These are phyloP conservation scores for Tubosaeta sp. DNA, from an alignment of 768 basidiomycete genomes.

Conservation along the genomic window DNA sequence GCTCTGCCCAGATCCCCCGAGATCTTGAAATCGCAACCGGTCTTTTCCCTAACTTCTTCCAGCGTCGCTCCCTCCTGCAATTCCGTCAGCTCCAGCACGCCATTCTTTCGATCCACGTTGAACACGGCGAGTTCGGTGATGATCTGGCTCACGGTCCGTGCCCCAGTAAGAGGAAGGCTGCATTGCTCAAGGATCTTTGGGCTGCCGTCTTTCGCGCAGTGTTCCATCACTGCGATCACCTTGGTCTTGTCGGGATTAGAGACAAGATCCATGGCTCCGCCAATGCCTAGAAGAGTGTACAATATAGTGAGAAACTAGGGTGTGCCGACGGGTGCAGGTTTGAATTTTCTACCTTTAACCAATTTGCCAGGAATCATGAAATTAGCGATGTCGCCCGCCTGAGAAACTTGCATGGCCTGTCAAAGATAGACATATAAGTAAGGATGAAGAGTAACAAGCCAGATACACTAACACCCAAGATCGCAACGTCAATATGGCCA, in stretches of 20 bases:
- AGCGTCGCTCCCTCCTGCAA: slow-evolving; percentile 79
- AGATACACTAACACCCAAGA: slow-evolving; percentile 69
- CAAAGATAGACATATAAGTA: background rate
- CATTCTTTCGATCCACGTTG: slow-evolving; percentile 73
- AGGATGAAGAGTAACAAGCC: background rate
- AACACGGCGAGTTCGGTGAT: slow-evolving; percentile 93
- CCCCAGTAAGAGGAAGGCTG: slow-evolving; percentile 83
- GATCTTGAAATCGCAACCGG: slow-evolving; percentile 76
- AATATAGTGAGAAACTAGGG: slow-evolving; percentile 6
- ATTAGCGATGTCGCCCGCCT: slow-evolving; percentile 91
- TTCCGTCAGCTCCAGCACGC: slow-evolving; percentile 73
- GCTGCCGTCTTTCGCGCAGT: slow-evolving; percentile 83
- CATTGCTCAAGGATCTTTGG: slow-evolving; percentile 86
- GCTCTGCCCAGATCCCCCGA: slow-evolving; percentile 45
- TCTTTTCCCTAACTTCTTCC: slow-evolving; percentile 84
- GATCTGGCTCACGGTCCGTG: slow-evolving; percentile 82
- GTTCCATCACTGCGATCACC: slow-evolving; percentile 87
- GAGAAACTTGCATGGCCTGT: slow-evolving; percentile 93
- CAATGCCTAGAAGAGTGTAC: slow-evolving; percentile 59
- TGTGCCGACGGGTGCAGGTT: background rate
- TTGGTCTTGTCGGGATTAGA: slow-evolving; percentile 96
- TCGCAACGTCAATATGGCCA: slow-evolving; percentile 90
- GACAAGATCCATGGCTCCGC: slow-evolving; percentile 94
- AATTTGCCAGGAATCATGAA: slow-evolving; percentile 98
- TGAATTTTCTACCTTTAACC: slow-evolving; percentile 58